phyloP scores from a whole-genome alignment of 106 monocot species.

The Platanthera guangdongensis region DNA sequence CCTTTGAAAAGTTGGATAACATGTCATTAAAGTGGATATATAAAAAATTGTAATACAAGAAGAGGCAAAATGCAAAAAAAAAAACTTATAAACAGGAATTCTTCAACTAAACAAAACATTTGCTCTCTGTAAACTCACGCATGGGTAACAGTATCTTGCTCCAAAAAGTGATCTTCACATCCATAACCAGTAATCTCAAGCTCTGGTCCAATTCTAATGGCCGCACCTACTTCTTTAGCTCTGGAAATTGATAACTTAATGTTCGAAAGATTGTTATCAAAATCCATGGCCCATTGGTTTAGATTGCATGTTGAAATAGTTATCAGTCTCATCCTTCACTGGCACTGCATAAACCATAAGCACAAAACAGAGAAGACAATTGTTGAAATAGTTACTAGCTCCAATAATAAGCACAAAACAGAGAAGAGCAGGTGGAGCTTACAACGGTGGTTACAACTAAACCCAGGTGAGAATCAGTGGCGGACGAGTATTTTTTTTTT shows the following conservation, averaged over 20 bases:
- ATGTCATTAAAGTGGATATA: too few species aligned
- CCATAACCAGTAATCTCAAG: conserved; percentile 97
- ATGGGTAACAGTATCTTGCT: conserved; percentile 82
- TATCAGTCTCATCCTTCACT: conserved; percentile 82
- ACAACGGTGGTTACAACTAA: too few species aligned
- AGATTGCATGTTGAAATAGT: conserved; percentile 90
- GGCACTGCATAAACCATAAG: not conserved
- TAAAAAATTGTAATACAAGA: too few species aligned
- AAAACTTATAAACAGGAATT: too few species aligned
- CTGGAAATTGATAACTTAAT: conserved; percentile 72
- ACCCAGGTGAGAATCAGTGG: too few species aligned
- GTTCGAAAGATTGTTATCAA: conserved; percentile 74
- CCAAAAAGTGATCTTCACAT: conserved; percentile 97
- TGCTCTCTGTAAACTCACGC: conserved; percentile 41
- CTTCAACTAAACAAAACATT: not conserved
- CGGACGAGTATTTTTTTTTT: too few species aligned
- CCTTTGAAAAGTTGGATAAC: too few species aligned
- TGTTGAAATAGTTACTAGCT: too few species aligned
- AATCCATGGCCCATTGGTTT: conserved; percentile 99
- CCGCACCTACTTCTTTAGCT: conserved; percentile 70
- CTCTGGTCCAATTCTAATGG: conserved; percentile 79
- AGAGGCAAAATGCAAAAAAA: too few species aligned
- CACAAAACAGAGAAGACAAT: too few species aligned
- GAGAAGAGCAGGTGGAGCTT: too few species aligned
- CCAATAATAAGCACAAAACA: too few species aligned